Percentiles rank a stretch among this genome's conserved stretches.
These are phyloP conservation scores for Dryas integrifolia DNA, from an alignment of 331 rosid genomes.

Conservation along the genomic window DNA sequence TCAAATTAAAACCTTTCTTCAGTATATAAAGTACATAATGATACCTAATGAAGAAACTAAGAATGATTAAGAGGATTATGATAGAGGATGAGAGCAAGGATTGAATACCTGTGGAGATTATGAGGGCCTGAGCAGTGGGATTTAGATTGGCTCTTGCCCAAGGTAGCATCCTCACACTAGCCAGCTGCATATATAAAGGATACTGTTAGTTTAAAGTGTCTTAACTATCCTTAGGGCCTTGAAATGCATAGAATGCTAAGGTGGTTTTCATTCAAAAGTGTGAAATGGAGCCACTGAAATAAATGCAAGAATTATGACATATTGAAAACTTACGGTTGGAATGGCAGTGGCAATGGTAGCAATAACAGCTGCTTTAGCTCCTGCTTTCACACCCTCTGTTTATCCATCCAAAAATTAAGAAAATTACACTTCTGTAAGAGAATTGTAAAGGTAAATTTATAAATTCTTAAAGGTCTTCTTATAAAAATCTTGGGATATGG, in stretches of 20 bases:
- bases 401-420: neutral
- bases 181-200: constrained; percentile 50
- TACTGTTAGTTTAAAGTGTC: constrained; percentile 2
- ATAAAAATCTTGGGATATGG: neutral
- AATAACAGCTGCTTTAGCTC: constrained; percentile 86
- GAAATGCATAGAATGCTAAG: neutral
- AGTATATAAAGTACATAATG: neutral
- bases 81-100: neutral
- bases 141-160: constrained; percentile 96
- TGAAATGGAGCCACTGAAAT: neutral
- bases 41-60: neutral
- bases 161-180: constrained; percentile 89
- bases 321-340: constrained; percentile 64
- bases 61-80: neutral
- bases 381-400: constrained; percentile 95
- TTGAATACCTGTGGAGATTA: constrained; percentile 74
- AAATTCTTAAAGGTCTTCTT: neutral
- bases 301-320: neutral
- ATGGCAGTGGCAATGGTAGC: constrained; percentile 92
- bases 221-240: neutral
- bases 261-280: neutral
- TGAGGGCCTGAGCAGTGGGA: constrained; percentile 94
- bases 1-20: neutral
- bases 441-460: neutral
- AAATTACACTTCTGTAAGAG: neutral